Percentiles rank a stretch among this genome's conserved stretches.
These are phyloP conservation scores for Scorias spongiosa DNA, from an alignment of 2,329 filamentous ascomycete genomes.

Conservation along the genomic window DNA sequence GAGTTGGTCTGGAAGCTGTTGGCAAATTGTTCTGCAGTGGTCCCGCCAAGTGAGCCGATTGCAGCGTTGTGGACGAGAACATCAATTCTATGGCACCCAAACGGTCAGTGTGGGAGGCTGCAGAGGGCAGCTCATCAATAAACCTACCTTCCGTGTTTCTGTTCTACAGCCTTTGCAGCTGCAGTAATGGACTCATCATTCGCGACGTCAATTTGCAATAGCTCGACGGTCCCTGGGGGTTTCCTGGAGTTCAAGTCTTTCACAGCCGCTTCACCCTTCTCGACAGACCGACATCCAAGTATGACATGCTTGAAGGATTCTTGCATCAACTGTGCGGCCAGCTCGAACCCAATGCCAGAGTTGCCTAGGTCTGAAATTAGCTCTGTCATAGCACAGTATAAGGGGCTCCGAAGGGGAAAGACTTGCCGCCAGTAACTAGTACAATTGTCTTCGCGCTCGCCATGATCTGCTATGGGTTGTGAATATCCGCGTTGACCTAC, in stretches of 20 bases:
- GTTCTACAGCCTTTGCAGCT: slow-evolving; percentile 10
- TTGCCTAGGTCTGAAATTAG: slow-evolving; percentile 16
- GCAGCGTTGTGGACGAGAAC: slow-evolving; percentile 26
- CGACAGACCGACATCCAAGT: slow-evolving; percentile 22
- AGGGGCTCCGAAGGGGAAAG: too few relatives aligned
- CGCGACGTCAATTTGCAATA: slow-evolving; percentile 14
- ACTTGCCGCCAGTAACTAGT: slow-evolving; percentile 24
- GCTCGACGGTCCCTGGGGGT: slow-evolving; percentile 9
- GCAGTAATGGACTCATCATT: slow-evolving; percentile 9
- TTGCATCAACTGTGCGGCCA: slow-evolving; percentile 23
- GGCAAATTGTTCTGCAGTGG: not conserved
- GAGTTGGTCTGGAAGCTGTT: not conserved
- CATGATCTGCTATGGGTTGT: too few relatives aligned
- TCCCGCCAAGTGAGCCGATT: slow-evolving; percentile 6
- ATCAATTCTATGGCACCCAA: slow-evolving; percentile 18
- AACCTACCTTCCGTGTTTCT: slow-evolving; percentile 12
- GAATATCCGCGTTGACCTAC: too few relatives aligned
- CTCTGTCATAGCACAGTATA: not conserved
- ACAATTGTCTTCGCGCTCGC: slow-evolving; percentile 15
- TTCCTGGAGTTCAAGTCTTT: slow-evolving; percentile 8
- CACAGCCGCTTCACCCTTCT: slow-evolving; percentile 25
- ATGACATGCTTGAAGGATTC: slow-evolving; percentile 24
- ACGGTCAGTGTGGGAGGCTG: not conserved
- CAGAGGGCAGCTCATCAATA: too few relatives aligned
- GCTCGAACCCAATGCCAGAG: slow-evolving; percentile 33